Conservation (phyloP, 257 asterid species). For the Plantago major region DNA sequence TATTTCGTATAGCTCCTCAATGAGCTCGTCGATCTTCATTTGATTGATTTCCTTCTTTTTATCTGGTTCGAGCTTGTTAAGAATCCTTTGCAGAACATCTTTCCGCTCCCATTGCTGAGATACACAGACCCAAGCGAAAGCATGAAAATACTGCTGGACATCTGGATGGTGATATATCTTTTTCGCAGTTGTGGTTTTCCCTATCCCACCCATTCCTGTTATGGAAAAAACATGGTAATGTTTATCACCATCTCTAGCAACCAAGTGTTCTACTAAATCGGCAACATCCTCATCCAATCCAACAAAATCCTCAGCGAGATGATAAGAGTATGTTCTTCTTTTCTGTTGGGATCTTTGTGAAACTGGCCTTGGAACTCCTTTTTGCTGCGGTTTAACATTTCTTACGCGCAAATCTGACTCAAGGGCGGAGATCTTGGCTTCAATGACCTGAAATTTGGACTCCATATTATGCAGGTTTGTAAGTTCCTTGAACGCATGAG, state of each 20-base stretch:
- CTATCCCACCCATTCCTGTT: no score
- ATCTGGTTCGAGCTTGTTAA: conserved; percentile 41
- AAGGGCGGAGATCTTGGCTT: conserved; percentile 35
- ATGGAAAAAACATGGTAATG: conserved; percentile 35
- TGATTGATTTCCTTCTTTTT: conserved; percentile 25
- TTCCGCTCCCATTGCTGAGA: conserved; percentile 47
- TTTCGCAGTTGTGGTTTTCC: conserved; percentile 47
- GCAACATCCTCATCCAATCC: conserved; percentile 43
- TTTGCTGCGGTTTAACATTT: conserved; percentile 21
- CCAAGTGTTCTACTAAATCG: conserved; percentile 28
- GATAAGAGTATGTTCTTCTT: conserved; percentile 36
- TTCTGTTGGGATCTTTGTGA: conserved; percentile 17
- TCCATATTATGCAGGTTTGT: conserved; percentile 25
- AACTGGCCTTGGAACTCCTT: conserved; percentile 22
- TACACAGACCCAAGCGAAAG: conserved; percentile 49
- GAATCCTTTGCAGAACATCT: conserved; percentile 43
- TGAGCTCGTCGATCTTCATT: conserved; percentile 30
- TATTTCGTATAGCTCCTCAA: conserved; percentile 33
- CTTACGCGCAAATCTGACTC: conserved; percentile 34
- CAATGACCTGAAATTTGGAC: conserved; percentile 31
- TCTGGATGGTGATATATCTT: conserved; percentile 33
- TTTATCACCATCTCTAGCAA: conserved; percentile 17
- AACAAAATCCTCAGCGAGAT: conserved; percentile 34
- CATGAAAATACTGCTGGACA: conserved; percentile 35
- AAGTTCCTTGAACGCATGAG: conserved; percentile 24